Evolutionary conservation across 129 eudicot genomes (phyloP).

Genomic region (Oenanthe sinensis): DNA sequence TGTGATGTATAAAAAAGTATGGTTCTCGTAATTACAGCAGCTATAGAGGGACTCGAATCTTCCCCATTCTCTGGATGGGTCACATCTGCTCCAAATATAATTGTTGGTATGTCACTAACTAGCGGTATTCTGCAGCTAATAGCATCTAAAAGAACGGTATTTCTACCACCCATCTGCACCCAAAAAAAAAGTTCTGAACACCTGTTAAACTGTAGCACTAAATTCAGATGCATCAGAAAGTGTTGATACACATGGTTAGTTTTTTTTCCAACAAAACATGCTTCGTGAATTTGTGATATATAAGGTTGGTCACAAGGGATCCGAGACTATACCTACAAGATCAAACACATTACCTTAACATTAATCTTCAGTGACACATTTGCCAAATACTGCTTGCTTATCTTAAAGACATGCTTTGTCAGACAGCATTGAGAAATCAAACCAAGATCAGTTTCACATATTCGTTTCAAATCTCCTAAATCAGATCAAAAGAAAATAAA

Average conservation of each 20-base stretch:
- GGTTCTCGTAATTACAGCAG: slow-evolving; percentile 49
- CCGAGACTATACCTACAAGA: not conserved
- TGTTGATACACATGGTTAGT: not conserved
- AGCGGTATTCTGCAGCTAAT: slow-evolving; percentile 74
- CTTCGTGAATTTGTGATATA: not conserved
- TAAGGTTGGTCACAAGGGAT: not conserved
- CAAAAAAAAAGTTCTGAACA: not conserved
- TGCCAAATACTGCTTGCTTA: slow-evolving; percentile 75
- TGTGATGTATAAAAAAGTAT: not conserved
- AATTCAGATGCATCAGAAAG: not conserved
- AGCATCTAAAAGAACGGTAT: slow-evolving; percentile 81
- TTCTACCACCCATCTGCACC: slow-evolving; percentile 79
- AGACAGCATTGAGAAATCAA: slow-evolving; percentile 85
- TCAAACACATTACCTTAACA: slow-evolving; percentile 48
- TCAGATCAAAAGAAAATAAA: not conserved
- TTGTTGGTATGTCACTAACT: slow-evolving; percentile 90
- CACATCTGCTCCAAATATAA: slow-evolving; percentile 89
- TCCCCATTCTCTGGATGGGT: slow-evolving; percentile 92
- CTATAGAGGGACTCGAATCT: slow-evolving; percentile 88
- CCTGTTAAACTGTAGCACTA: not conserved
- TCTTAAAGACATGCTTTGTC: slow-evolving; percentile 77
- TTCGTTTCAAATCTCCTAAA: slow-evolving; percentile 73
- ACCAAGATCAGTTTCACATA: slow-evolving; percentile 94
- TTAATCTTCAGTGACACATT: slow-evolving; percentile 83
- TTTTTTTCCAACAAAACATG: not conserved